phyloP scores from a whole-genome alignment of 1,139 yeast genomes.

The Saccharomyces hybrid region DNA sequence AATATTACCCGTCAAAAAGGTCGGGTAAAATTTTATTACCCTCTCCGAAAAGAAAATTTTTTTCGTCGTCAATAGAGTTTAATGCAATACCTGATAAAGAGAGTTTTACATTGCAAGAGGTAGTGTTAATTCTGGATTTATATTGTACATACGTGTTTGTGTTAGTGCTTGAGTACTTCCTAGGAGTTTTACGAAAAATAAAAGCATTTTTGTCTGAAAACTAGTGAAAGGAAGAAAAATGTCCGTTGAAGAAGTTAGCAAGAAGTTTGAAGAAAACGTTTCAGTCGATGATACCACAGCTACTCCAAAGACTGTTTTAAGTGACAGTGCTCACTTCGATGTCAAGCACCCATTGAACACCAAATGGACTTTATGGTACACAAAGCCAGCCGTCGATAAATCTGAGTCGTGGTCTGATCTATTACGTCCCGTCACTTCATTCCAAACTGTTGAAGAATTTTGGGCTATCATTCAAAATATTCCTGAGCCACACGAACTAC shows the following conservation, averaged over 20 bases:
- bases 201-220: conserved; percentile 1
- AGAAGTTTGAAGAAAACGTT: conserved; percentile 28
- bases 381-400: conserved; percentile 78
- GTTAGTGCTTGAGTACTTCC: conserved; percentile 2
- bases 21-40: background rate
- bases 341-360: conserved; percentile 80
- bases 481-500: conserved; percentile 88
- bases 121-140: background rate
- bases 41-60: background rate
- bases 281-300: conserved; percentile 16
- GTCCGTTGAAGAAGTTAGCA: conserved; percentile 33
- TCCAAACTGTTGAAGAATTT: conserved; percentile 91
- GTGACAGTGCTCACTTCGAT: conserved; percentile 30
- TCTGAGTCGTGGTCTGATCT: conserved; percentile 90
- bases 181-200: conserved; percentile 3
- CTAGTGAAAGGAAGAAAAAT: conserved; percentile 11
- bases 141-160: background rate
- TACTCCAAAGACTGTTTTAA: conserved; percentile 25
- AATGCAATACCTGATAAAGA: background rate
- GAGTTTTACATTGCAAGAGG: background rate
- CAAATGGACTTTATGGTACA: conserved; percentile 97
- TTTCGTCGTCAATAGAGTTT: background rate
- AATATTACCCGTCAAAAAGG: background rate
- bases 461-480: conserved; percentile 97
- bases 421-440: conserved; percentile 87